Base-by-base conservation (phyloP, 495 filamentous ascomycete species). In the Daldinia caldariorum region DNA sequence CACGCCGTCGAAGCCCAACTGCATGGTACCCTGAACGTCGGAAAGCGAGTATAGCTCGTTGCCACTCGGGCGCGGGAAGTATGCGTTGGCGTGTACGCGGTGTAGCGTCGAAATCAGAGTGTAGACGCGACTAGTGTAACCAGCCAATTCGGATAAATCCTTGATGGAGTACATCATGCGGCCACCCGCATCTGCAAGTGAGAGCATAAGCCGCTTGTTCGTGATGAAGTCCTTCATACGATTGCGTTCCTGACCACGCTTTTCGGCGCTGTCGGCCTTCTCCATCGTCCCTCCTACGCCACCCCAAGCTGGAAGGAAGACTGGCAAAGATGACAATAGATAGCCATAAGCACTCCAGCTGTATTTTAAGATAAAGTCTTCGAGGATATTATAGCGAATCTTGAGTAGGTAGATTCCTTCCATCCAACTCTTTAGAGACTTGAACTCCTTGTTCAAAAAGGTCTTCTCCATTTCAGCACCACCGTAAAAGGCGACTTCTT, bases 121-220 rank as follows among this genome's bases (percentile, higher is more conserved):
- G 82, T 97, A 99, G 12, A 99, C 94, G 14, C 95, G 91, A 16
- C 93, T 97, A 1, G 96, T 98, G 80, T 94, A 92, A 35, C 96
- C 96, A 1, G 96, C 96, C 14, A 99, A 82, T 78, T 98, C 96
- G 8, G 94, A 93, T 34, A 99, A 90, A 73, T 99, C 96, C 81
- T 99, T 99, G 81, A 99, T 94, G 69, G 90, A 93, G 82, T 98
- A 98, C 96, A 99, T 99, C 90, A 99, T 95, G 38, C 96, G 86
- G 20, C 94, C 94, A 59, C 96, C 96, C 8, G 96, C 96, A 78
- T 99, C 96, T 4, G 96, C 96, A 14, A 98, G 86, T 18, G 95
- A 97, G 31, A 99, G 87, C 96, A 99, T 98, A 60, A 99, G 87
- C 1, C 96, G 91, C 79, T 98, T 97, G 79, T 99, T 99, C 14